Conservation (phyloP, 1,284 basidiomycete species). For the Heterobasidion occidentale region DNA sequence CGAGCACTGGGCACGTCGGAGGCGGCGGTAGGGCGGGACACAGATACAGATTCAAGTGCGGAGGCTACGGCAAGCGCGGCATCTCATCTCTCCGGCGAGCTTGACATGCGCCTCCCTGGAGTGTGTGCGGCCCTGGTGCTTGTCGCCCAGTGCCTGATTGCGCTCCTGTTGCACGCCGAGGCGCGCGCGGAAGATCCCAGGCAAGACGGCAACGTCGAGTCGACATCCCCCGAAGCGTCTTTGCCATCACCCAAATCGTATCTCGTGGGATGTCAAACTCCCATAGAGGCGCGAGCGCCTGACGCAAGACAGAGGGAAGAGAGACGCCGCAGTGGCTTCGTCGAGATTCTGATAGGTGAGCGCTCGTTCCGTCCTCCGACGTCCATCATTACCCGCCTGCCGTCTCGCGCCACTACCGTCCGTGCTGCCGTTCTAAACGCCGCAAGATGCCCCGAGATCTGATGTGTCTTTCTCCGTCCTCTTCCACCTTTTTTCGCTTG, state of each 20-base stretch:
- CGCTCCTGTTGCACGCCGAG: slow-evolving; percentile 51
- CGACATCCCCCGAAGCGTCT: neutral
- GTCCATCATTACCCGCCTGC: slow-evolving; percentile 9
- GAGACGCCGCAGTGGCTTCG: neutral
- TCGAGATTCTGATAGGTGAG: slow-evolving; percentile 4
- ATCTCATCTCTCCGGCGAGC: slow-evolving; percentile 18
- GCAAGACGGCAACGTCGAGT: neutral
- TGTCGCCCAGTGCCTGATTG: slow-evolving; percentile 66
- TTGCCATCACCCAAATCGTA: neutral
- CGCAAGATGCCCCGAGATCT: neutral
- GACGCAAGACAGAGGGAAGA: neutral
- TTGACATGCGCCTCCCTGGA: slow-evolving; percentile 64
- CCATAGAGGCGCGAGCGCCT: no score
- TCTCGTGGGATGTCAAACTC: neutral
- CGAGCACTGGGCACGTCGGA: slow-evolving; percentile 29
- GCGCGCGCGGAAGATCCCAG: slow-evolving; percentile 2
- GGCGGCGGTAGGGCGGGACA: neutral
- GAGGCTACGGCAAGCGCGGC: neutral
- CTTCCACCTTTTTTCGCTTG: neutral
- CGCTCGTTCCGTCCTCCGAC: slow-evolving; percentile 22
- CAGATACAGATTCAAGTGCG: neutral
- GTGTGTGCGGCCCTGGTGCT: slow-evolving; percentile 77
- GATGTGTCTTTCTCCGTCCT: neutral
- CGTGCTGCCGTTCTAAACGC: no score
- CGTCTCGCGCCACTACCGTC: no score